These are phyloP conservation scores for Xylaria multiplex DNA, from an alignment of 2,329 filamentous ascomycete species.

Conservation along the genomic window DNA sequence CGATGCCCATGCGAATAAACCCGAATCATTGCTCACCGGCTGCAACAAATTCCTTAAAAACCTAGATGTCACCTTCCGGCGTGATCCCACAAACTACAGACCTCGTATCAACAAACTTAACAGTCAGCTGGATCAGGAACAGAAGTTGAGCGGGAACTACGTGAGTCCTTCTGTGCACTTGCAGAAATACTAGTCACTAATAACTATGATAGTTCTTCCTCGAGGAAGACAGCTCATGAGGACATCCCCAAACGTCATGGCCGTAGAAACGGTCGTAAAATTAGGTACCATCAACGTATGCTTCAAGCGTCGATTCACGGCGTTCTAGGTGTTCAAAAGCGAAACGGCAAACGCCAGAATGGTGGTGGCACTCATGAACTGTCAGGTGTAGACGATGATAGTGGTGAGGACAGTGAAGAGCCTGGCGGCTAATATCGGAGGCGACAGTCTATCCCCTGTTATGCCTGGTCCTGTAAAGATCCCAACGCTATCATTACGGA, in stretches of 20 bases:
- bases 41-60: constrained; percentile 98
- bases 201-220: constrained; percentile 80
- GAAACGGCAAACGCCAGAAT: constrained; percentile 38
- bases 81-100: constrained; percentile 94
- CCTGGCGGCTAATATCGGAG: constrained; percentile 69
- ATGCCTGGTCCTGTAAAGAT: constrained; percentile 66
- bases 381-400: constrained; percentile 57
- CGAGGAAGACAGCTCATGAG: constrained; percentile 77
- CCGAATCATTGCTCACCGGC: constrained; percentile 91
- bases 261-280: constrained; percentile 42
- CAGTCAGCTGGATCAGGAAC: constrained; percentile 96
- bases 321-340: constrained; percentile 65
- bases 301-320: constrained; percentile 55
- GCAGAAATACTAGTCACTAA: constrained; percentile 32
- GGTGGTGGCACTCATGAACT: constrained; percentile 39
- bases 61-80: constrained; percentile 97
- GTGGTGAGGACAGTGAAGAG: constrained; percentile 72
- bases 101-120: constrained; percentile 98
- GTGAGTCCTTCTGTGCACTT: constrained; percentile 61
- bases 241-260: constrained; percentile 61
- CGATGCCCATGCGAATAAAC: constrained; percentile 85
- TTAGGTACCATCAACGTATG: constrained; percentile 50
- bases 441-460: constrained; percentile 74
- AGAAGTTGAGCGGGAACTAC: constrained; percentile 93
- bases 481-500: background rate